Conservation (phyloP, 371 early-diverging fungal genomes). For the Batkoa obscura region DNA sequence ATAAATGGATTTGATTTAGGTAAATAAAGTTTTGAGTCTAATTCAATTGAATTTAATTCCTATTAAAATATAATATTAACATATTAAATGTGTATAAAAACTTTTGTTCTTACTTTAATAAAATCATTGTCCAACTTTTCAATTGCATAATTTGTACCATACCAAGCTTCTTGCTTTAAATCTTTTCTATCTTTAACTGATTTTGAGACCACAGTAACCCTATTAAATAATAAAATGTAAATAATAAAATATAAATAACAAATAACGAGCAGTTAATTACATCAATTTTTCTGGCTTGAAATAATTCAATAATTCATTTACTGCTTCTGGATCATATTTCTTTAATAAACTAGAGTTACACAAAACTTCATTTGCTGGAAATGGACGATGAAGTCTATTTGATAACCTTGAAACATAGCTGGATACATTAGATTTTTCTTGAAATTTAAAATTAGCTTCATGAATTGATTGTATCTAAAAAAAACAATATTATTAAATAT, state of each 20-base stretch:
- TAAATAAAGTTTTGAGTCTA: conserved; percentile 36
- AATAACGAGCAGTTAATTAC: conserved; percentile 1
- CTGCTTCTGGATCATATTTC: conserved; percentile 34
- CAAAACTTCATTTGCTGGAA: conserved; percentile 43
- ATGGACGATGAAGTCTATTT: conserved; percentile 38
- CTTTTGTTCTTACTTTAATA: conserved; percentile 20
- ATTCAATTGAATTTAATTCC: background rate
- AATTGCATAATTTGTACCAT: conserved; percentile 66
- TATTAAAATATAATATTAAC: background rate
- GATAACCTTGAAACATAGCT: conserved; percentile 38
- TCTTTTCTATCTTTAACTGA: background rate
- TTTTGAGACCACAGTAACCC: background rate
- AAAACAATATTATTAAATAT: background rate
- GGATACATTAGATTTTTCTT: conserved; percentile 52
- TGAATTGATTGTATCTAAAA: conserved; percentile 29
- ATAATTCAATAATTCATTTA: conserved; percentile 28
- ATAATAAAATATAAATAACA: background rate
- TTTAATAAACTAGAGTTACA: conserved; percentile 45
- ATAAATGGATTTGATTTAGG: conserved; percentile 72
- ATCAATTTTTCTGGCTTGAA: conserved; percentile 47
- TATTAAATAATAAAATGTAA: too few relatives aligned
- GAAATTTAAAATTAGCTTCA: conserved; percentile 55
- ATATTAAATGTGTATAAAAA: background rate
- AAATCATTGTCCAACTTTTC: conserved; percentile 30
- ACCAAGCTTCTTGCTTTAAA: conserved; percentile 44